A percentile compares a stretch with the other conserved stretches of the same genome.
These are phyloP conservation scores for Fomitopsis pinicola DNA, from an alignment of 1,284 basidiomycete species.

Conservation along the genomic window DNA sequence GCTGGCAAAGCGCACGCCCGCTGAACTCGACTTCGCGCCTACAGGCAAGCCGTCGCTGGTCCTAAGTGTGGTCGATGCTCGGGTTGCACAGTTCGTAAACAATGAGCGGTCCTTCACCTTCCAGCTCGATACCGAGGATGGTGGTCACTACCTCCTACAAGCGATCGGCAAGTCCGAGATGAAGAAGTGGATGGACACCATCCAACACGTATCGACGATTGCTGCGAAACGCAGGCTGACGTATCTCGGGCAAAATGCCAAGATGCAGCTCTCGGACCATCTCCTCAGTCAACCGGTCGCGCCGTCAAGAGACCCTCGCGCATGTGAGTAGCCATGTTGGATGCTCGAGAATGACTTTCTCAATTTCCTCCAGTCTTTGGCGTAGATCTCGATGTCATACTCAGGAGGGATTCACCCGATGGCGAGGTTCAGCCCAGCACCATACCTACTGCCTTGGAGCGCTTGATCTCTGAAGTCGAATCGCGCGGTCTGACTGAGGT, in stretches of 20 bases:
- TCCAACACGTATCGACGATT: constrained; percentile 62
- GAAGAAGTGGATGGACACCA: constrained; percentile 70
- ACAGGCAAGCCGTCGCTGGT: constrained; percentile 69
- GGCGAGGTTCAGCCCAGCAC: constrained; percentile 47
- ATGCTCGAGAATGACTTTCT: not conserved
- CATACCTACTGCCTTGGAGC: constrained; percentile 61
- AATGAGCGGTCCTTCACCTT: constrained; percentile 78
- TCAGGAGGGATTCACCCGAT: constrained; percentile 57
- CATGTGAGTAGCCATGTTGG: constrained; percentile 41
- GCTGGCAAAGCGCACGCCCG: constrained; percentile 51
- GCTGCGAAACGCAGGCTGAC: constrained; percentile 77
- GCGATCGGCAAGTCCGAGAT: constrained; percentile 64
- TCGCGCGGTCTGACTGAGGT: constrained; percentile 70
- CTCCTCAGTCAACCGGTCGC: constrained; percentile 47
- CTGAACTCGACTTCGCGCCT: constrained; percentile 70
- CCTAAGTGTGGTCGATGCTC: constrained; percentile 67
- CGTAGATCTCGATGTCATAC: constrained; percentile 63
- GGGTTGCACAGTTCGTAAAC: constrained; percentile 65
- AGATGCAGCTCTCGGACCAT: constrained; percentile 67
- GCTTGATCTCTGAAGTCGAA: constrained; percentile 68
- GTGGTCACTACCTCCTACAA: constrained; percentile 76
- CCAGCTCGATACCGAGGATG: constrained; percentile 80
- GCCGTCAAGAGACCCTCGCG: constrained; percentile 50
- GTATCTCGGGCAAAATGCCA: constrained; percentile 69
- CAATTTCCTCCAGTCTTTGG: constrained; percentile 58